Evolutionary conservation across 2,329 filamentous ascomycete genomes (phyloP), one percentile per base, ranked within the genome.

Genomic region (Aspergillaceae sp.): DNA sequence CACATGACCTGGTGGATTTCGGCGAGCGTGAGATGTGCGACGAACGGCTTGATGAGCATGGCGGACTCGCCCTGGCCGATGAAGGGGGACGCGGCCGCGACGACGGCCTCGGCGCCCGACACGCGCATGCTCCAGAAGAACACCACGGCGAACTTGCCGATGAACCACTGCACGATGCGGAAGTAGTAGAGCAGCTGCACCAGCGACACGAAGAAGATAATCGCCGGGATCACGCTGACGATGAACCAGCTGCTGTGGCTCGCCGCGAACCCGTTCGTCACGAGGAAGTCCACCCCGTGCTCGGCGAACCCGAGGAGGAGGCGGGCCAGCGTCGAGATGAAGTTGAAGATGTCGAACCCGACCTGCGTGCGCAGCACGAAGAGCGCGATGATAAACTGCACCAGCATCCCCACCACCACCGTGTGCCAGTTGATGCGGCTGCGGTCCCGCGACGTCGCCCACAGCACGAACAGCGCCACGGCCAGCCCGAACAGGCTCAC

Each of bases 141-240:
- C 69, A 95, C 89, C 43, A 79, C 77, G 49, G 90, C 88, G 57
- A 92, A 87, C 68, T 95, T 95, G 56, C 76, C 74, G 60, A 95
- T 80, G 68, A 90, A 87, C 89, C 90, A 95, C 69, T 94, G 89
- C 44, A 95, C 72, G 52, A 89, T 74, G 2, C 85, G 86, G 56
- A 82, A 75, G 73, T 90, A 85, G 73, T 87, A 94, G 38, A 94
- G 69, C 9, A 95, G 79, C 68, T 94, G 86, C 28, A 94, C 87
- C n/a, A 95, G 75, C 1, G 89, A 82, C 48, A 95, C 86, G 79
- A 96, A 95, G 80, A 95, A 96, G 72, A 95, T 87, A 68, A 96
- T 94, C 58, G 90, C 83, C 0, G 90, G 88, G n/a, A 94, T 76
- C 51, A 94, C 88, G 42, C 76, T 73, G 42, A 84, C 75, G 52